Percentiles rank a stretch among this genome's conserved stretches.
Conservation (phyloP, 495 filamentous ascomycete species). For the Daldinia loculata region DNA sequence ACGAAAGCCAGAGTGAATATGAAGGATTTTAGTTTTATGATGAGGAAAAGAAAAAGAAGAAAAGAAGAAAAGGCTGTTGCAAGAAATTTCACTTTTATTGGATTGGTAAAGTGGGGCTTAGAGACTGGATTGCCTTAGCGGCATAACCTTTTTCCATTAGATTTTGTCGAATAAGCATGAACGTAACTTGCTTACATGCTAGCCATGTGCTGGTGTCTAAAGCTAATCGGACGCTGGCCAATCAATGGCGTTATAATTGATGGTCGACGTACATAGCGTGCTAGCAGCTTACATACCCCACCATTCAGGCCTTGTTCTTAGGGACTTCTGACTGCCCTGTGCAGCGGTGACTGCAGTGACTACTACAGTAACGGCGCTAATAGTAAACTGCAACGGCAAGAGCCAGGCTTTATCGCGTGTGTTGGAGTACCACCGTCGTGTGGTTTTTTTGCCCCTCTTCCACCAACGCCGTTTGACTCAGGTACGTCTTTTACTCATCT, state of each 20-base stretch:
- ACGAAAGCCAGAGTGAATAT: constrained; percentile 82
- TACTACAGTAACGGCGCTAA: background rate
- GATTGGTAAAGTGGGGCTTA: constrained; percentile 9
- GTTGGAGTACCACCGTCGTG: background rate
- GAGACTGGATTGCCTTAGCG: too few relatives aligned
- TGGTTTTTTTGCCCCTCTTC: constrained; percentile 37
- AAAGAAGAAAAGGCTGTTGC: constrained; percentile 21
- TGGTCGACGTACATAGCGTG: background rate
- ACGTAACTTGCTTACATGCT: background rate
- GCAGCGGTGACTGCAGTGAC: constrained; percentile 16
- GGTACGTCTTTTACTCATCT: constrained; percentile 1
- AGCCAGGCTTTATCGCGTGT: background rate
- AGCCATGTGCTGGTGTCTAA: background rate
- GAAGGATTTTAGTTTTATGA: constrained; percentile 74
- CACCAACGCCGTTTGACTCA: constrained; percentile 14
- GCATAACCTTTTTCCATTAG: constrained; percentile 24
- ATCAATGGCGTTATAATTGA: constrained; percentile 20
- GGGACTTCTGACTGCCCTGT: constrained; percentile 32
- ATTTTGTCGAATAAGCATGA: background rate
- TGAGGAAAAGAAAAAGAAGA: constrained; percentile 57
- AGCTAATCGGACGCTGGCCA: constrained; percentile 11
- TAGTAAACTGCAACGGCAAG: background rate
- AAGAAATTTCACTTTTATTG: constrained; percentile 22
- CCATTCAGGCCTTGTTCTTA: constrained; percentile 25
- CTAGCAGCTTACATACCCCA: constrained; percentile 23